Percentiles rank a stretch among this genome's conserved stretches.
Evolutionary conservation across 805 yeast species (phyloP).

Genomic region (Yarrowia sp.): DNA sequence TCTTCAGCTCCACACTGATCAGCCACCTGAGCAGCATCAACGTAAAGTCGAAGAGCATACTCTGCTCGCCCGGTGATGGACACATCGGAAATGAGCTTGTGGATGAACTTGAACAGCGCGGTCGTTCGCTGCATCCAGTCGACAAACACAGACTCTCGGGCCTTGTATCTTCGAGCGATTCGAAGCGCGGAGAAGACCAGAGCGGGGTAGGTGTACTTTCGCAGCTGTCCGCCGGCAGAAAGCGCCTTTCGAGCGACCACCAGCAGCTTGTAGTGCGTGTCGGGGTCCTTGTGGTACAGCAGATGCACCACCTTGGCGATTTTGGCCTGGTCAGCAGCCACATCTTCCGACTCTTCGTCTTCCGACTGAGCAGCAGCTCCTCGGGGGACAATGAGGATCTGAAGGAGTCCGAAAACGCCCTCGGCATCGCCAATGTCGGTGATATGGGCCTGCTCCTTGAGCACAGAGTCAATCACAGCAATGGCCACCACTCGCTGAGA

Average conservation of each 20-base stretch:
- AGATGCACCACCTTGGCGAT: conserved; percentile 75
- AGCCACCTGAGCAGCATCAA: conserved; percentile 75
- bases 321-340: conserved; percentile 47
- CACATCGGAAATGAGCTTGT: conserved; percentile 73
- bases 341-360: conserved; percentile 43
- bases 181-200: conserved; percentile 67
- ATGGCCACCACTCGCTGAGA: conserved; percentile 66
- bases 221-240: conserved; percentile 58
- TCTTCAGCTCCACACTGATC: conserved; percentile 77
- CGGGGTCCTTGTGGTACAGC: conserved; percentile 59
- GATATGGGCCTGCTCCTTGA: conserved; percentile 49
- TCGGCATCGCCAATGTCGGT: conserved; percentile 59
- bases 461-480: conserved; percentile 65
- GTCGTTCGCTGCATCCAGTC: conserved; percentile 50
- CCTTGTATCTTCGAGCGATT: conserved; percentile 60
- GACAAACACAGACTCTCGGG: conserved; percentile 43
- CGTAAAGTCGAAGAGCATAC: conserved; percentile 55
- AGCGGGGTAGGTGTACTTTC: conserved; percentile 77
- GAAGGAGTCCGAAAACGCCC: conserved; percentile 65
- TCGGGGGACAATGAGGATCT: conserved; percentile 56
- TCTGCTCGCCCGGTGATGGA: conserved; percentile 52
- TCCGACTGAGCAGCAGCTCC: conserved; percentile 40
- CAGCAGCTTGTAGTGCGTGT: conserved; percentile 56
- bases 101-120: conserved; percentile 73
- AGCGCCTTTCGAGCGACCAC: conserved; percentile 58